Evolutionary conservation across 768 basidiomycete species (phyloP).

Genomic region (Coprinopsis cinerea): DNA sequence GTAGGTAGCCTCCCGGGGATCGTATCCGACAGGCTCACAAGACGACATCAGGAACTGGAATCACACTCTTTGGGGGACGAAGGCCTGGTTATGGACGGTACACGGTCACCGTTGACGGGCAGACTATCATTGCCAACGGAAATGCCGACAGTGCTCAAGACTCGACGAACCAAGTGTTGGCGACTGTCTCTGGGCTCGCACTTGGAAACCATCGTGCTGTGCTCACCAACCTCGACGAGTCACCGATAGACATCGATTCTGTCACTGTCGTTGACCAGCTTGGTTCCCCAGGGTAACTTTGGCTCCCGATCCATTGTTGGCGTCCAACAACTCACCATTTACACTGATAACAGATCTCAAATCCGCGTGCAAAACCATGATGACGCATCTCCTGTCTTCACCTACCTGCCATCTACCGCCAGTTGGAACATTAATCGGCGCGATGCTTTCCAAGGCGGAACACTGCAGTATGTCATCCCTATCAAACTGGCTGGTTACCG

Average conservation of each 20-base stretch:
- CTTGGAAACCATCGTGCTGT: constrained; percentile 43
- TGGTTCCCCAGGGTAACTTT: constrained; percentile 32
- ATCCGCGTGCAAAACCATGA: constrained; percentile 30
- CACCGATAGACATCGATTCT: constrained; percentile 45
- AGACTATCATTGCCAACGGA: constrained; percentile 24
- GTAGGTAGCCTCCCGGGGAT: constrained; percentile 20
- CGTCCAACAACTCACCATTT: too few species aligned
- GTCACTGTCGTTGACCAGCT: constrained; percentile 37
- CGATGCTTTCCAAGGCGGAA: constrained; percentile 28
- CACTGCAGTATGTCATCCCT: constrained; percentile 35
- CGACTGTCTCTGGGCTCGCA: constrained; percentile 32
- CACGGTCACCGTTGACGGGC: constrained; percentile 39
- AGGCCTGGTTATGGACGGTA: constrained; percentile 43
- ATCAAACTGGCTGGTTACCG: background rate
- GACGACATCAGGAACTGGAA: constrained; percentile 37
- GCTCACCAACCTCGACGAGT: constrained; percentile 37
- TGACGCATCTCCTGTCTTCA: constrained; percentile 33
- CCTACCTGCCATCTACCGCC: constrained; percentile 30
- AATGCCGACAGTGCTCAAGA: constrained; percentile 26
- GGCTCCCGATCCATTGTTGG: too few species aligned
- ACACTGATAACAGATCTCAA: constrained; percentile 15
- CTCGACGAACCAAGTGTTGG: constrained; percentile 35
- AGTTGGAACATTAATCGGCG: constrained; percentile 31
- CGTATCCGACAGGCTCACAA: background rate
- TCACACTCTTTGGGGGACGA: constrained; percentile 44